Evolutionary conservation across 176 grass and related monocot species (phyloP).

Genomic region (Triticum urartu): DNA sequence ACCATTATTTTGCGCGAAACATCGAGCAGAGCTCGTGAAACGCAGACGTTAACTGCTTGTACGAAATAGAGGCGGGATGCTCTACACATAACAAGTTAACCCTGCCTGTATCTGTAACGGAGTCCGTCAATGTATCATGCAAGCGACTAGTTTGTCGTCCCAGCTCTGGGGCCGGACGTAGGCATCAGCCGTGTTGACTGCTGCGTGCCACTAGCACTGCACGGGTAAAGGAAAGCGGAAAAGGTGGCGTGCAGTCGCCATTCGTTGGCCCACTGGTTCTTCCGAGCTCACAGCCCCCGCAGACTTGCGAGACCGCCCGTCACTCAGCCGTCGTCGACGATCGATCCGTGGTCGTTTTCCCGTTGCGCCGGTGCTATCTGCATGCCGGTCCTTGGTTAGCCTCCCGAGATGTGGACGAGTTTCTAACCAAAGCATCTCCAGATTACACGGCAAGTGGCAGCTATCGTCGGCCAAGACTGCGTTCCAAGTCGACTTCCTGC

Average conservation of each 20-base stretch:
- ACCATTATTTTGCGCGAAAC: background rate
- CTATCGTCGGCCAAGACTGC: background rate
- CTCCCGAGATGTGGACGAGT: background rate
- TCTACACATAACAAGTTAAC: background rate
- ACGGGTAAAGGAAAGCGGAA: background rate
- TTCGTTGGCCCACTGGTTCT: background rate
- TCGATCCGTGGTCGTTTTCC: background rate
- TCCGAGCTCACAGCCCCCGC: background rate
- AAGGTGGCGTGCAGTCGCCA: background rate
- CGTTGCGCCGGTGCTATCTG: background rate
- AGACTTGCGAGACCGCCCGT: background rate
- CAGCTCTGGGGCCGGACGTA: background rate
- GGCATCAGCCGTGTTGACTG: constrained; percentile 6
- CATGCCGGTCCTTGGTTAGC: background rate
- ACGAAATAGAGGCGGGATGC: background rate
- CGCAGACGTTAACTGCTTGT: background rate
- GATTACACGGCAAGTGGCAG: background rate
- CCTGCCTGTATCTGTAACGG: too few relatives aligned
- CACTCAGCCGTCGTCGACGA: background rate
- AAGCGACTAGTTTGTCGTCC: background rate
- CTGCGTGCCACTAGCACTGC: background rate
- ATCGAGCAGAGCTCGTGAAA: background rate
- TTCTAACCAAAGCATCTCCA: background rate
- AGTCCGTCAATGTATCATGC: background rate
- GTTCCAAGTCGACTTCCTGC: background rate